phyloP scores from a whole-genome alignment of 1,139 yeast genomes.

The Kazachstania sp. region DNA sequence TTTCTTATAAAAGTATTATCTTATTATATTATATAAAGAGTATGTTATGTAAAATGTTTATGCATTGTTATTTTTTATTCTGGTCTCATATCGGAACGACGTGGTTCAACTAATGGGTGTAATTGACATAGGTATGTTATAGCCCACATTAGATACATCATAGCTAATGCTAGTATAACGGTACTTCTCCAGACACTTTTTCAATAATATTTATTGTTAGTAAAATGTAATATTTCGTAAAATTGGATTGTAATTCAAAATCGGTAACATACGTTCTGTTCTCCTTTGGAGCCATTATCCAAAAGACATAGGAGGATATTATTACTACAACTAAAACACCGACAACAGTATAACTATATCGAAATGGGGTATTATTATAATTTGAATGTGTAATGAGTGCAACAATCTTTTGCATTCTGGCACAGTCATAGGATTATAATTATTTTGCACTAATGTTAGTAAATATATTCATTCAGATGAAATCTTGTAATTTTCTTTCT shows the following conservation, averaged over 20 bases:
- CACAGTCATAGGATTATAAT: no score
- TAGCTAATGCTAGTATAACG: constrained; percentile 66
- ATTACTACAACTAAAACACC: constrained; percentile 56
- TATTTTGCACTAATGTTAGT: no score
- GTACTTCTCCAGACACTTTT: constrained; percentile 83
- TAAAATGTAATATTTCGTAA: background rate
- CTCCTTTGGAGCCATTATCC: constrained; percentile 45
- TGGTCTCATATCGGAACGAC: constrained; percentile 74
- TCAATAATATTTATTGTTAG: background rate
- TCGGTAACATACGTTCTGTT: constrained; percentile 39
- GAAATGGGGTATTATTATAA: background rate
- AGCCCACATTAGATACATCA: constrained; percentile 96
- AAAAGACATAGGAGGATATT: constrained; percentile 47
- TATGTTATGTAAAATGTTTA: background rate
- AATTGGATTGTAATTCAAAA: background rate
- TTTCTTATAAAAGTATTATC: background rate
- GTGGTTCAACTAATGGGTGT: constrained; percentile 76
- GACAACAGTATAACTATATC: constrained; percentile 59
- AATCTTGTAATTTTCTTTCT: no score
- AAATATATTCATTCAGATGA: no score
- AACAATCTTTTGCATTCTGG: no score
- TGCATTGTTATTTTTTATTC: constrained; percentile 33
- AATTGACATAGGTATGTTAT: constrained; percentile 68
- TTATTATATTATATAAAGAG: background rate
- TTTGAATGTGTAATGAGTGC: no score